These are phyloP conservation scores for Verbascum thapsus DNA, from an alignment of 257 asterid genomes.

Conservation along the genomic window DNA sequence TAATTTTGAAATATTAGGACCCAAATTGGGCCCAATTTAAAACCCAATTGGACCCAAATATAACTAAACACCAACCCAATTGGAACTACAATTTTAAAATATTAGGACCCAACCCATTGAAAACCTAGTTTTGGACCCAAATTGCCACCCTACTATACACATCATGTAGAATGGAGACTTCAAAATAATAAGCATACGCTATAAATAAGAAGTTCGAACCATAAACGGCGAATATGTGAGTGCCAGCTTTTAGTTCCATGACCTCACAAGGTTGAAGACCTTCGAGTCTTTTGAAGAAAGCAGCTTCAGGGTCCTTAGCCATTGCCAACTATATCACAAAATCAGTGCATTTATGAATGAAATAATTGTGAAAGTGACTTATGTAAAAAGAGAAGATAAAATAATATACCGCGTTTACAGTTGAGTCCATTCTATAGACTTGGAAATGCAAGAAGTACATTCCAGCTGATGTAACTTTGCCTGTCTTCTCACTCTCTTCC, in stretches of 20 bases:
- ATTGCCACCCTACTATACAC: too few species aligned
- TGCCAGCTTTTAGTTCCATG: slow-evolving; percentile 92
- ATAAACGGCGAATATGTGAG: slow-evolving; percentile 98
- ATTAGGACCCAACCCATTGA: too few species aligned
- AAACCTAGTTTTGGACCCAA: too few species aligned
- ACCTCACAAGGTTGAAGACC: slow-evolving; percentile 99
- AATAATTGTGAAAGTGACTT: background rate
- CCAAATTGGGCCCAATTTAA: too few species aligned
- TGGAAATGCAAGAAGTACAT: slow-evolving; percentile 99
- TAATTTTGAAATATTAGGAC: too few species aligned
- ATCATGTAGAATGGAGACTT: too few species aligned
- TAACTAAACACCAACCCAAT: too few species aligned
- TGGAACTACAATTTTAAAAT: too few species aligned
- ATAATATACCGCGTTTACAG: slow-evolving; percentile 86
- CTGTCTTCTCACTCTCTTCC: slow-evolving; percentile 98
- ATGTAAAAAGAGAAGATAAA: slow-evolving; percentile 16
- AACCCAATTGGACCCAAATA: too few species aligned
- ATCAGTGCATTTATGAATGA: slow-evolving; percentile 31
- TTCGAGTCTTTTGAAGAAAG: slow-evolving; percentile 94
- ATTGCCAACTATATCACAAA: slow-evolving; percentile 66
- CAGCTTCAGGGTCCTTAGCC: slow-evolving; percentile 99
- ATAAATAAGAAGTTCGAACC: slow-evolving; percentile 62
- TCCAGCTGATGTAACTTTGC: slow-evolving; percentile 92
- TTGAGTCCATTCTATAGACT: slow-evolving; percentile 97
- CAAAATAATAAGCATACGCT: slow-evolving; percentile 22